Evolutionary conservation across 768 basidiomycete species (phyloP).

Genomic region (Auricularia sp.): DNA sequence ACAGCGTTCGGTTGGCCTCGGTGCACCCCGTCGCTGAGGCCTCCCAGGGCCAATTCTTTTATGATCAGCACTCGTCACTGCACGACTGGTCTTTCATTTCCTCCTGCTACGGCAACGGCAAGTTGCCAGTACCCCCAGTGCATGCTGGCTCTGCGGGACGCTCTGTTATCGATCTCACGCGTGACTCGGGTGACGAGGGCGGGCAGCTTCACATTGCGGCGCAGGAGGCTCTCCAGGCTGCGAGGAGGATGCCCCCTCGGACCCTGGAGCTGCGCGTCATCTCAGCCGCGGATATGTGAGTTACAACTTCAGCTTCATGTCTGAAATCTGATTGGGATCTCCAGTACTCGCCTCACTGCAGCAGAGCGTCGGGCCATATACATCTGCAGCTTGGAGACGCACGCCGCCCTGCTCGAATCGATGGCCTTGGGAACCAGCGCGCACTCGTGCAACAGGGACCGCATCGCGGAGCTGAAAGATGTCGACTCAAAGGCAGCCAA

Average conservation of each 20-base stretch:
- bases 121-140: no score
- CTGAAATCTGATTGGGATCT: background rate
- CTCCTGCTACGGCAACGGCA: no score
- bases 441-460: background rate
- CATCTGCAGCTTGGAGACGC: background rate
- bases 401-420: background rate
- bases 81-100: no score
- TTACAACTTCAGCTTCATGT: background rate
- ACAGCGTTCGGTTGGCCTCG: no score
- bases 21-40: no score
- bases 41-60: no score
- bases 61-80: no score
- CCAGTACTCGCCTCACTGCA: background rate
- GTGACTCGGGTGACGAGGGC: no score
- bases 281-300: background rate
- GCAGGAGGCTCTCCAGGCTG: background rate
- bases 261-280: background rate
- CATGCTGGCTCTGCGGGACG: no score
- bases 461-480: background rate
- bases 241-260: background rate
- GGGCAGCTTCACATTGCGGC: background rate
- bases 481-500: background rate
- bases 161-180: no score
- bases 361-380: background rate
- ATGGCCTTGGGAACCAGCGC: background rate